These are phyloP conservation scores for Diaporthe sp. DNA, from an alignment of 2,329 filamentous ascomycete genomes.

Conservation along the genomic window DNA sequence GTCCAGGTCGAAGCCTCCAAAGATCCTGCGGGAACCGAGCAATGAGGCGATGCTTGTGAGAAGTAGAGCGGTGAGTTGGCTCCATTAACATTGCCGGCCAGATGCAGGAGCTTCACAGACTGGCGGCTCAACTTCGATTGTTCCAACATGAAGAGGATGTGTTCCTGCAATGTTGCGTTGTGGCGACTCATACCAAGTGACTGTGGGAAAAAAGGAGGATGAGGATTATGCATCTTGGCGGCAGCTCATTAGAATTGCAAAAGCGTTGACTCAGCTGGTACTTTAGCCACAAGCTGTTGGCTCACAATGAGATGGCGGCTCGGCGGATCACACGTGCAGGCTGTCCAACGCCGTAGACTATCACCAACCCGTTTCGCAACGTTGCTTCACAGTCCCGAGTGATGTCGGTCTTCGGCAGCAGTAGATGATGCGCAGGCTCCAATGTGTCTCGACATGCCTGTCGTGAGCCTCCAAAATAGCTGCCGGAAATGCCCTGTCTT, in stretches of 20 bases:
- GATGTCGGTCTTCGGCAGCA: not conserved
- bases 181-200: not conserved
- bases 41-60: not conserved
- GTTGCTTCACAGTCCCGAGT: not conserved
- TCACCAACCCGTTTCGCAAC: not conserved
- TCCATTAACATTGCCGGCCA: not conserved
- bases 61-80: not conserved
- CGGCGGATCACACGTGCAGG: not conserved
- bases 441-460: not conserved
- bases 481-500: not conserved
- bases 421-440: no score
- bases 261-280: constrained; percentile 8
- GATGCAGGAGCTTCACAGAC: not conserved
- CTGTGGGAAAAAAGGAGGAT: not conserved
- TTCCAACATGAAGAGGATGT: not conserved
- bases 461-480: not conserved
- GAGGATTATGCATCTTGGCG: not conserved
- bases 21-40: not conserved
- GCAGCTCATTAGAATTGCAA: not conserved
- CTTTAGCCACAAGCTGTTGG: not conserved
- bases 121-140: not conserved
- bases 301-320: not conserved
- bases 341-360: not conserved
- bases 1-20: not conserved
- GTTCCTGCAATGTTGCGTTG: not conserved